A percentile compares a stretch with the other conserved stretches of the same genome.
phyloP scores from a whole-genome alignment of 306 rosid species.

The Vigna radiata region DNA sequence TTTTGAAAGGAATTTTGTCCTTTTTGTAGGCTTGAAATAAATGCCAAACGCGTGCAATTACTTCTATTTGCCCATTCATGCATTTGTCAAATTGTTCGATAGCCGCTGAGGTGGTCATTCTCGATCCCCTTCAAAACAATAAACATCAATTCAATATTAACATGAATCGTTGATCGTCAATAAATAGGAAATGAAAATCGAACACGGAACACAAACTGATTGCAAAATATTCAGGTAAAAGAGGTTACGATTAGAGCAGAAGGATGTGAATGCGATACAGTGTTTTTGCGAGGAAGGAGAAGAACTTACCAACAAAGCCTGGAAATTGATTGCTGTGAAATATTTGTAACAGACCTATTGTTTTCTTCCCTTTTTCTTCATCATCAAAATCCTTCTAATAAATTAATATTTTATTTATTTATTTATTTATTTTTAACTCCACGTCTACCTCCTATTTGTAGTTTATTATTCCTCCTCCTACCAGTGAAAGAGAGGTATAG shows the following conservation, averaged over 20 bases:
- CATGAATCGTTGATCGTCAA: neutral
- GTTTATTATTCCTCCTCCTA: no score
- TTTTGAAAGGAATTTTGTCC: constrained; percentile 65
- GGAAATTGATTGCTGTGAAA: neutral
- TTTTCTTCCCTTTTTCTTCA: no score
- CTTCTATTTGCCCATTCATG: constrained; percentile 47
- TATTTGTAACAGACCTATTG: neutral
- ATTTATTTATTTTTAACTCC: no score
- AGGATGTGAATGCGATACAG: neutral
- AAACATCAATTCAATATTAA: neutral
- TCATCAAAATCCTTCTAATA: no score
- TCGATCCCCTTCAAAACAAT: constrained; percentile 16
- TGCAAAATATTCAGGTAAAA: neutral
- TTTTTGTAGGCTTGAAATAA: constrained; percentile 41
- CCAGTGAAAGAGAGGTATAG: no score
- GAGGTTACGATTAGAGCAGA: neutral
- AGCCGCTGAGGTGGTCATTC: constrained; percentile 39
- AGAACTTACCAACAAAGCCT: constrained; percentile 8
- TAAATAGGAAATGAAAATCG: neutral
- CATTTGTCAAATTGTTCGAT: constrained; percentile 51
- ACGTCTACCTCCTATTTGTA: no score
- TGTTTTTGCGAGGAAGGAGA: neutral
- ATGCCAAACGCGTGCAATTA: constrained; percentile 46
- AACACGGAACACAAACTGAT: neutral
- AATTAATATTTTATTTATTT: no score